Evolutionary conservation across 2,329 filamentous ascomycete genomes (phyloP).

Genomic region (Beauveria scarabaeidicola): DNA sequence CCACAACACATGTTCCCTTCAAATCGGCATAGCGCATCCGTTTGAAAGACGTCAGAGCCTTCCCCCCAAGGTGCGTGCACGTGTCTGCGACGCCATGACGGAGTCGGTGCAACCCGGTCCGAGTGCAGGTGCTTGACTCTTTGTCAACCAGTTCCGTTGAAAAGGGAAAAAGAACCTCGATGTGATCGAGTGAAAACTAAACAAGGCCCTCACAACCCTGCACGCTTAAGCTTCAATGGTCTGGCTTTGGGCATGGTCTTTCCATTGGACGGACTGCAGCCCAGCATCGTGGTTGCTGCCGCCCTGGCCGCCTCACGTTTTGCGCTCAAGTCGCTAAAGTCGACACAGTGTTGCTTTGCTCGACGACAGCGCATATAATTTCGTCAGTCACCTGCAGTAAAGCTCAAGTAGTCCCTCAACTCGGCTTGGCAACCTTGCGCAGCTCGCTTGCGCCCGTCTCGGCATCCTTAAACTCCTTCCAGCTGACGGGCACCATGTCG

Average conservation of each 20-base stretch:
- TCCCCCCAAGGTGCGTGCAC: background rate
- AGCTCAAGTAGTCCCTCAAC: slow-evolving; percentile 40
- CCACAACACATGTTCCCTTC: background rate
- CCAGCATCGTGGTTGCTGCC: background rate
- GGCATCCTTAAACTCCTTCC: slow-evolving; percentile 88
- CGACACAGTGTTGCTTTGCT: background rate
- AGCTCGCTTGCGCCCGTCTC: slow-evolving; percentile 67
- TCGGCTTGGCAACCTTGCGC: slow-evolving; percentile 91
- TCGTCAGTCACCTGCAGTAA: background rate
- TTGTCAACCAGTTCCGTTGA: background rate
- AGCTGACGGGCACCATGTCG: slow-evolving; percentile 86
- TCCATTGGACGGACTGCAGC: background rate
- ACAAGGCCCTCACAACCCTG: background rate
- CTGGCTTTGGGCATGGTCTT: background rate
- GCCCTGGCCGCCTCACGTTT: background rate
- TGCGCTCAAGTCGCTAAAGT: background rate
- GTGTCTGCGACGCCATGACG: background rate
- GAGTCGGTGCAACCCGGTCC: background rate
- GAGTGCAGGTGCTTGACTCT: background rate
- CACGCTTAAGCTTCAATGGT: background rate
- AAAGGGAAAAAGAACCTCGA: background rate
- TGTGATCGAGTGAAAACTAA: background rate
- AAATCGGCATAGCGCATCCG: background rate
- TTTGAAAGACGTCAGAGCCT: background rate
- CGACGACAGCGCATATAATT: background rate